These are phyloP conservation scores for Teratosphaeria zuluensis DNA, from an alignment of 2,329 filamentous ascomycete species.

Conservation along the genomic window DNA sequence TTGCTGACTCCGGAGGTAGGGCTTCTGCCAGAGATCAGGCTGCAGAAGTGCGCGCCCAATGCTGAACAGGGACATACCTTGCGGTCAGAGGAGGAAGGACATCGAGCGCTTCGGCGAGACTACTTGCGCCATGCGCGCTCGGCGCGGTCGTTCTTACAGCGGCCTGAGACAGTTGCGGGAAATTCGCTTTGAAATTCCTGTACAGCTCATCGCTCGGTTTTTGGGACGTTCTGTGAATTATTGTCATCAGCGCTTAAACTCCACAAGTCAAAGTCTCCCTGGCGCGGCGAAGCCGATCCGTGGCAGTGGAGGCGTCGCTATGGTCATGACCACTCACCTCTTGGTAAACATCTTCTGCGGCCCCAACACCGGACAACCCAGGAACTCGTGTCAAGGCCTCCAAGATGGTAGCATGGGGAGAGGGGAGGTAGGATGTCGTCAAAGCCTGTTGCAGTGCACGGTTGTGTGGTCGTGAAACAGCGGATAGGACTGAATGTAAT, in stretches of 20 bases:
- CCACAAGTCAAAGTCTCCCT: not conserved
- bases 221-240: conserved; percentile 49
- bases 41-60: not conserved
- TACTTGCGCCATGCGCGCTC: conserved; percentile 26
- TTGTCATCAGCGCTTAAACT: not conserved
- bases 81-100: conserved; percentile 29
- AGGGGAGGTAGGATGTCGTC: not conserved
- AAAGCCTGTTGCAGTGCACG: not conserved
- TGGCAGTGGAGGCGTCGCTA: not conserved
- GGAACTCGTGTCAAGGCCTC: not conserved
- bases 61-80: conserved; percentile 29
- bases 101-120: conserved; percentile 37
- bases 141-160: conserved; percentile 40
- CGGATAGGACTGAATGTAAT: not conserved
- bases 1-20: not conserved
- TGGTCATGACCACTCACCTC: not conserved
- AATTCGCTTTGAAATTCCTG: conserved; percentile 72
- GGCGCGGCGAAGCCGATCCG: not conserved
- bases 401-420: not conserved
- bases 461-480: not conserved
- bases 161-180: conserved; percentile 55
- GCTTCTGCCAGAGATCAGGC: not conserved
- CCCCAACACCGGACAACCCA: not conserved
- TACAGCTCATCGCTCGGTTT: conserved; percentile 81
- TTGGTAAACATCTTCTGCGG: not conserved